Evolutionary conservation across 2,329 filamentous ascomycete genomes (phyloP).

Genomic region (Hymenoscyphus albidus): DNA sequence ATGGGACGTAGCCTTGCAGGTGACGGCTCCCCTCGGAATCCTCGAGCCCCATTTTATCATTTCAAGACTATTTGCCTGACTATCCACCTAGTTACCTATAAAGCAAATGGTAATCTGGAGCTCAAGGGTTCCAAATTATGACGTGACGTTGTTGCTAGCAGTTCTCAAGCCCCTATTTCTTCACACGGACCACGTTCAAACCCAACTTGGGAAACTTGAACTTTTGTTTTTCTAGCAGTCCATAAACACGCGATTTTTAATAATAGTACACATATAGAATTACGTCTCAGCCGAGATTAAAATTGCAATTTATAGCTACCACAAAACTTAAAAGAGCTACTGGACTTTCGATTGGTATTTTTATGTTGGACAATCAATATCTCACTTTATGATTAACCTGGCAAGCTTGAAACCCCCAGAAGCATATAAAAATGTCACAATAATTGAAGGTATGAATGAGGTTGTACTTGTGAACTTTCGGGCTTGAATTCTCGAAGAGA

Average conservation of each 20-base stretch:
- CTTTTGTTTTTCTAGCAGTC: background rate
- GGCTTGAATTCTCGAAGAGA: background rate
- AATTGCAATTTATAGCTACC: too few species aligned
- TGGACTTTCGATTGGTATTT: too few species aligned
- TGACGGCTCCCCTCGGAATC: constrained; percentile 5
- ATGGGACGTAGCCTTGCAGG: constrained; percentile 6
- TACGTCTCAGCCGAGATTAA: too few species aligned
- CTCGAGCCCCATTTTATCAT: constrained; percentile 3
- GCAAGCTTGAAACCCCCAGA: background rate
- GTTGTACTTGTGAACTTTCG: background rate
- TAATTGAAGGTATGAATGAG: background rate
- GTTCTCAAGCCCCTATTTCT: background rate
- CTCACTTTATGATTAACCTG: background rate
- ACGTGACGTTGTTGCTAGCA: background rate
- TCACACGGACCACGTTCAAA: constrained; percentile 13
- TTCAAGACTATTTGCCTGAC: background rate
- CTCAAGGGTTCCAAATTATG: background rate
- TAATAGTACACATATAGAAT: too few species aligned
- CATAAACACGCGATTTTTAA: background rate
- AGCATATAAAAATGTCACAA: background rate
- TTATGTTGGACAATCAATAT: background rate
- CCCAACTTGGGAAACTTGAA: background rate
- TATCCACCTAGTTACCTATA: constrained; percentile 8
- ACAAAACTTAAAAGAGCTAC: too few species aligned
- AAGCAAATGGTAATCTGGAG: background rate